Conservation (phyloP, 768 basidiomycete species). For the Rhizopogon sp. region DNA sequence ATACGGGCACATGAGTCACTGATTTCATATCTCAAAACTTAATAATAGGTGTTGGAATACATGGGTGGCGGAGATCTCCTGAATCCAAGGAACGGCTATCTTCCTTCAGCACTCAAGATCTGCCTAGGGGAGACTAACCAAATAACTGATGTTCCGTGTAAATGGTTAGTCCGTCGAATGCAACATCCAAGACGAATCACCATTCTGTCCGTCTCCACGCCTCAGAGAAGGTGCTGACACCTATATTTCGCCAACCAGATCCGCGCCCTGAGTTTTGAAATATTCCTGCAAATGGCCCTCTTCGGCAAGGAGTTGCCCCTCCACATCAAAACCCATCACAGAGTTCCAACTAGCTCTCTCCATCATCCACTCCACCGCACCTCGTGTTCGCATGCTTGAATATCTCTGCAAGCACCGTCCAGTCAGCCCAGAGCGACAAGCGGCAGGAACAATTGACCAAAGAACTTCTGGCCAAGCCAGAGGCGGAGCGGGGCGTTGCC, state of each 20-base stretch:
- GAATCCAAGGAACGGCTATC: conserved; percentile 37
- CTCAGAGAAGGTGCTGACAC: neutral
- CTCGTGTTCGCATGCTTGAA: conserved; percentile 48
- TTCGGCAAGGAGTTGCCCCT: no score
- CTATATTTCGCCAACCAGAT: neutral
- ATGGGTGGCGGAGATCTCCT: conserved; percentile 97
- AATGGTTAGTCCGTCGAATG: no score
- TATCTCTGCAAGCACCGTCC: conserved; percentile 37
- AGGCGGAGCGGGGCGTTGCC: conserved; percentile 64
- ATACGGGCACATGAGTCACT: conserved; percentile 27
- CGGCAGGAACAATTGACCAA: conserved; percentile 39
- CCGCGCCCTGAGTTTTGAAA: neutral
- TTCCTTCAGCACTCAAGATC: no score
- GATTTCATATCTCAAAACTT: conserved; percentile 41
- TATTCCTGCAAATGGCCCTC: neutral
- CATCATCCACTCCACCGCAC: conserved; percentile 16
- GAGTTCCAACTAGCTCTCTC: neutral
- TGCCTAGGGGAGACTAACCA: no score
- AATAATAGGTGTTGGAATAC: conserved; percentile 77
- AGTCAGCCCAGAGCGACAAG: neutral
- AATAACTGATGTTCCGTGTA: no score
- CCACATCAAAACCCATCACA: neutral
- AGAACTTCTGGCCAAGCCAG: conserved; percentile 68
- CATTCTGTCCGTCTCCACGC: no score
- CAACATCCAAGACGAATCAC: neutral